Base-by-base conservation (phyloP, 2,329 filamentous ascomycete species). In the Madurella fahalii region DNA sequence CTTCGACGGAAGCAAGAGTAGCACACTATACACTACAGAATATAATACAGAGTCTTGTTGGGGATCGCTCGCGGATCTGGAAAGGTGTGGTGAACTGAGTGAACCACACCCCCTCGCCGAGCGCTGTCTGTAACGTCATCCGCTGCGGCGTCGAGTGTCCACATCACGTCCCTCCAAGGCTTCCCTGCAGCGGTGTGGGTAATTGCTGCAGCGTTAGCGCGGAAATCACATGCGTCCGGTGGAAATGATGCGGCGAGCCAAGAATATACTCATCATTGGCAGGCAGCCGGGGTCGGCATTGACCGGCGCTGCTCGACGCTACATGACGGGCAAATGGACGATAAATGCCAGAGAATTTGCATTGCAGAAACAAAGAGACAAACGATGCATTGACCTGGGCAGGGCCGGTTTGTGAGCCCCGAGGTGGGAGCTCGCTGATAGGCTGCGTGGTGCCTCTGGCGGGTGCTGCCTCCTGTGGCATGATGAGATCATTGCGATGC, bases 401-500 rank as follows among this genome's bases (percentile, higher is more conserved):
- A 25, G 25, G 25, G 7, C 25, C 25, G 25, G 25, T 25, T 25
- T 25, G 34, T 9, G 17, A 20, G 18, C 40, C 20, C 18, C 40
- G 17, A 12, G 5, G 12, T 13, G 40, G 9, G 8, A 13, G n/a
- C 13, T 11, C 40, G 18, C 40, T 50, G 47, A 49, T 40, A 53
- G 49, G 50, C 40, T 50, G 49, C 25, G 18, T 5, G 30, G 17
- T 49, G 46, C 34, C 30, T 17, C n/a, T n/a, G n/a, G 37, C 25
- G 25, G 40, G 46, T 41, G 49, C 31, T 12, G n/a, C 31, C 13
- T 25, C 40, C n/a, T 50, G 50, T 61, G 63, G 60, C 61, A 66
- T 65, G 64, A 67, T 65, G 64, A 65, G 61, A 63, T 67, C 64
- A 65, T 65, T 53, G 51, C 47, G 46, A 49, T 40, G 45, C 46